phyloP scores from a whole-genome alignment of 106 monocot species.

The Apostasia shenzhenica region DNA sequence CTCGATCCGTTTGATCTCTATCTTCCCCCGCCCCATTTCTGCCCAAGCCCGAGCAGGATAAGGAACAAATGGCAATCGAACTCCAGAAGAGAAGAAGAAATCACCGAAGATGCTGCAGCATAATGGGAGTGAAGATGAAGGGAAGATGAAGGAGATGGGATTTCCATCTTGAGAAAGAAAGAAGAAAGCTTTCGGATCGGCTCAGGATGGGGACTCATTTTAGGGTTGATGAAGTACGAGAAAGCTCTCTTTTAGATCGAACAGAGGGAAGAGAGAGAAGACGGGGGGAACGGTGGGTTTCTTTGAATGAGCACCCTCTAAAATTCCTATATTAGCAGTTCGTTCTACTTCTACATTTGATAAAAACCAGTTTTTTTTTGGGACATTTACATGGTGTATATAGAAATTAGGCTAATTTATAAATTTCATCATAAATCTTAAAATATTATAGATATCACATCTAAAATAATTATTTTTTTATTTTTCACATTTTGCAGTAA shows the following conservation, averaged over 20 bases:
- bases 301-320: no score
- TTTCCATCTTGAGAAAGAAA: constrained; percentile 5
- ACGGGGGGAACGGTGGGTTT: no score
- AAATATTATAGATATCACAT: no score
- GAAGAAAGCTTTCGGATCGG: constrained; percentile 5
- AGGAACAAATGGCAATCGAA: neutral
- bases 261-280: neutral
- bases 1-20: constrained; percentile 98
- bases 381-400: no score
- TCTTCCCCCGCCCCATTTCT: constrained; percentile 34
- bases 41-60: neutral
- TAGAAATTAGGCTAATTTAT: no score
- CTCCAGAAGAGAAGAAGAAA: neutral
- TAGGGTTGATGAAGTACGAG: neutral
- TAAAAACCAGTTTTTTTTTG: no score
- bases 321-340: no score
- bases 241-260: neutral
- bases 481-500: no score
- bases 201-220: constrained; percentile 3
- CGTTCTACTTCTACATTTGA: no score
- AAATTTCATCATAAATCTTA: no score
- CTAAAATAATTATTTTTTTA: no score
- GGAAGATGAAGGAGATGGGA: constrained; percentile 4
- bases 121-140: neutral
- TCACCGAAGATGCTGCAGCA: neutral